Percentiles rank a stretch among this genome's conserved stretches.
Conservation (phyloP, 768 basidiomycete species). For the Phaeolepiota aurea region DNA sequence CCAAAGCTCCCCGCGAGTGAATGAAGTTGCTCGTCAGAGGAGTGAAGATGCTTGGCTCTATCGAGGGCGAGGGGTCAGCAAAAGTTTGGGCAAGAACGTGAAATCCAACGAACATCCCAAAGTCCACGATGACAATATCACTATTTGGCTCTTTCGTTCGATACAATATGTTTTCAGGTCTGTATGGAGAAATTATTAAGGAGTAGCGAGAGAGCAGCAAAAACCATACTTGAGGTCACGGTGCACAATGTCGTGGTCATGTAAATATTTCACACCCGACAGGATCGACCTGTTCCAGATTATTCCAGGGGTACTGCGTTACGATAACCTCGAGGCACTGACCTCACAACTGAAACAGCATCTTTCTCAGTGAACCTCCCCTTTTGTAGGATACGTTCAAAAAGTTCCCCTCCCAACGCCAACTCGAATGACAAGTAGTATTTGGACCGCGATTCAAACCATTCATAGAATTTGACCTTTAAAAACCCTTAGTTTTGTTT, state of each 20-base stretch:
- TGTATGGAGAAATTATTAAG: conserved; percentile 16
- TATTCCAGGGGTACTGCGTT: too few relatives aligned
- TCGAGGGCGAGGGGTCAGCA: too few relatives aligned
- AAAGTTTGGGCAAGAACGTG: too few relatives aligned
- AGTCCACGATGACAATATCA: conserved; percentile 94
- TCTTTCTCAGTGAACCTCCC: conserved; percentile 95
- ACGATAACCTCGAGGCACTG: too few relatives aligned
- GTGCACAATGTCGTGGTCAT: conserved; percentile 90
- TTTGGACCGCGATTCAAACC: conserved; percentile 91
- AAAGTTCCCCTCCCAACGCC: conserved; percentile 90
- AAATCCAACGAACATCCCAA: conserved; percentile 70
- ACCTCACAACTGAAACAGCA: conserved; percentile 73
- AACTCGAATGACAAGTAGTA: conserved; percentile 96
- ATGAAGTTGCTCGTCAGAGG: conserved; percentile 60
- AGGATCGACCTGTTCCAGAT: conserved; percentile 75
- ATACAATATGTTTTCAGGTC: conserved; percentile 95
- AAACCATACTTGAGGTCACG: conserved; percentile 79
- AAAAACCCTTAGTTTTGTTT: background rate
- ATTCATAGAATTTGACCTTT: conserved; percentile 93
- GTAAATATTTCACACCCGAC: conserved; percentile 83
- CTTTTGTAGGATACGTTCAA: conserved; percentile 74
- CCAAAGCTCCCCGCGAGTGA: conserved; percentile 78
- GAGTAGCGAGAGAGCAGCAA: background rate
- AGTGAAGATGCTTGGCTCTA: conserved; percentile 79
- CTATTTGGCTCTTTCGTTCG: conserved; percentile 67